These are phyloP conservation scores for Toxoplasma gondii DNA, from an alignment of 169 alveolate species.

Conservation along the genomic window DNA sequence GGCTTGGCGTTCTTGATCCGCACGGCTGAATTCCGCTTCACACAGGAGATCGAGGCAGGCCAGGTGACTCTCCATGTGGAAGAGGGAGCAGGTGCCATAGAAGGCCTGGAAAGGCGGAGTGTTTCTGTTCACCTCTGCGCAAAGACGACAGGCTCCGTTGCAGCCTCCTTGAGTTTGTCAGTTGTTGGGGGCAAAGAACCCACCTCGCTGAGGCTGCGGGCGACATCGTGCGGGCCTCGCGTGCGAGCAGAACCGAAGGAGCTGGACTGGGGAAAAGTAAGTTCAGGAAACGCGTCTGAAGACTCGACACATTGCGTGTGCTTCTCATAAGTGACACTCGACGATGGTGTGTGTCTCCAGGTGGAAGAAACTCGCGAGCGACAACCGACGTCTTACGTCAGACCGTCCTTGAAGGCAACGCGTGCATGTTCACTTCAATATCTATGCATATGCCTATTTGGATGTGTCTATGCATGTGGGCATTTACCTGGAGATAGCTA, in stretches of 20 bases:
- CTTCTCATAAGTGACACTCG: too few relatives aligned
- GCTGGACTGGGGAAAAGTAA: conserved; percentile 74
- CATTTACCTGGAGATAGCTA: too few relatives aligned
- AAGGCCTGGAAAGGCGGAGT: not conserved
- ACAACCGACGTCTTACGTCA: too few relatives aligned
- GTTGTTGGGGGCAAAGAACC: not conserved
- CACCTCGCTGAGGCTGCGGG: conserved; percentile 40
- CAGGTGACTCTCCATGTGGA: not conserved
- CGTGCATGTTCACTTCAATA: too few relatives aligned
- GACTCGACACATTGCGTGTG: conserved; percentile 80
- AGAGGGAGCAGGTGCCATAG: not conserved
- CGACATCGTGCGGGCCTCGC: conserved; percentile 67
- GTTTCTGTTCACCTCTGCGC: conserved; percentile 1
- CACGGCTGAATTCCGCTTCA: not conserved
- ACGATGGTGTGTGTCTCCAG: too few relatives aligned
- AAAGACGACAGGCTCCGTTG: not conserved
- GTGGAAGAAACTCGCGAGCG: too few relatives aligned
- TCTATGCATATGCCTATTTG: too few relatives aligned
- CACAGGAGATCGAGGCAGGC: not conserved
- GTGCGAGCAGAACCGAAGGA: conserved; percentile 60
- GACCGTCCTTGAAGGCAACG: too few relatives aligned
- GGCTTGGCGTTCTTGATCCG: not conserved
- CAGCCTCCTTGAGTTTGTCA: not conserved
- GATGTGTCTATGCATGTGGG: too few relatives aligned
- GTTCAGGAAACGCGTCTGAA: not conserved